phyloP scores from a whole-genome alignment of 2,329 filamentous ascomycete genomes.

The Aspergillus clavatus region DNA sequence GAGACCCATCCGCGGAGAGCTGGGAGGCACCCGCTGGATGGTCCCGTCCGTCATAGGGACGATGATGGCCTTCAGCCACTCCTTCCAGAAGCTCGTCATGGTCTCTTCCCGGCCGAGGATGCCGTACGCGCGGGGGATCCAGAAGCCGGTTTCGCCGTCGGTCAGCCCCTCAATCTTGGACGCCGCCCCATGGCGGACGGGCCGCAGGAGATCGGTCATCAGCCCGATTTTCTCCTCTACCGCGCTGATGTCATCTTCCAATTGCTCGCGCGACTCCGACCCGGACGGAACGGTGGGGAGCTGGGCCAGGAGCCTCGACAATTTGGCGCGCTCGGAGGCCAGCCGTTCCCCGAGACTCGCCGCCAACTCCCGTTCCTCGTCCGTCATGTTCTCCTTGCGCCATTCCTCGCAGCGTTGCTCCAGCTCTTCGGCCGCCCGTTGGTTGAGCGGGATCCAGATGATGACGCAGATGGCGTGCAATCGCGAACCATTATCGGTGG shows the following conservation, averaged over 20 bases:
- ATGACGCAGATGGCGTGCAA: slow-evolving; percentile 88
- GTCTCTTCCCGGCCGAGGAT: slow-evolving; percentile 79
- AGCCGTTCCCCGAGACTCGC: slow-evolving; percentile 85
- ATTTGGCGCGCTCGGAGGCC: slow-evolving; percentile 78
- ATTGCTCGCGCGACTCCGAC: slow-evolving; percentile 69
- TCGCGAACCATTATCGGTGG: slow-evolving; percentile 83
- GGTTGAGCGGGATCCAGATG: slow-evolving; percentile 83
- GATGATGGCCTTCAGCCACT: slow-evolving; percentile 91
- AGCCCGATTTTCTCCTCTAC: slow-evolving; percentile 96
- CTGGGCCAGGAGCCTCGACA: slow-evolving; percentile 80
- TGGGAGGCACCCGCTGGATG: slow-evolving; percentile 75
- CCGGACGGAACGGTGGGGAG: slow-evolving; percentile 77
- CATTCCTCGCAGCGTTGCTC: slow-evolving; percentile 73
- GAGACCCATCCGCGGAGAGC: slow-evolving; percentile 82
- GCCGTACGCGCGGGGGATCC: slow-evolving; percentile 91
- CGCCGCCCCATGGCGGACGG: slow-evolving; percentile 86
- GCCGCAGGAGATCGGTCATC: slow-evolving; percentile 93
- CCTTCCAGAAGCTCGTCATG: slow-evolving; percentile 93
- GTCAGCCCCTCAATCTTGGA: slow-evolving; percentile 97
- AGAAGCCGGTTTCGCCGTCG: slow-evolving; percentile 89
- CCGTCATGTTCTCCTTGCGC: slow-evolving; percentile 94
- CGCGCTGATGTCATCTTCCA: slow-evolving; percentile 91
- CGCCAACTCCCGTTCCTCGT: slow-evolving; percentile 89
- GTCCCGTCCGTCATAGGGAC: slow-evolving; percentile 91
- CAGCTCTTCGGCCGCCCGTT: slow-evolving; percentile 72